Conservation (phyloP, 108 stramenopile genomes). For the Cyclotella baltica region DNA sequence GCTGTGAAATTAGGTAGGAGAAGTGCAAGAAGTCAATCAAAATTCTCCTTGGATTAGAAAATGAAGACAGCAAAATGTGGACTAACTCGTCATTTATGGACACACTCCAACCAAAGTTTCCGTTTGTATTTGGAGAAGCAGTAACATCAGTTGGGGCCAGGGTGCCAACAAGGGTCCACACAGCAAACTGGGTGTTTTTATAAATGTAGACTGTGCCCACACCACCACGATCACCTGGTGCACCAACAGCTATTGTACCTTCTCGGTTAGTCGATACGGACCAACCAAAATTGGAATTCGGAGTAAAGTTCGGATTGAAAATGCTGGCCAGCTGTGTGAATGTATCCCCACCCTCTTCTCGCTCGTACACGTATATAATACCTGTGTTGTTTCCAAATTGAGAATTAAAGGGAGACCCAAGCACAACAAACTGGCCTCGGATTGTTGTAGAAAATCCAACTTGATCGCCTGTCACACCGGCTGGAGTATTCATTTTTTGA, state of each 20-base stretch:
- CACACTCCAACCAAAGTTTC: slow-evolving; percentile 34
- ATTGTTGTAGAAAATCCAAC: slow-evolving; percentile 17
- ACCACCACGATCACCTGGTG: background rate
- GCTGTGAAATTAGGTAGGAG: background rate
- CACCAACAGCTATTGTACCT: slow-evolving; percentile 23
- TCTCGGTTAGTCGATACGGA: slow-evolving; percentile 19
- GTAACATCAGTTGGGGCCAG: slow-evolving; percentile 21
- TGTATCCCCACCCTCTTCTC: slow-evolving; percentile 12
- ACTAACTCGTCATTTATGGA: slow-evolving; percentile 10
- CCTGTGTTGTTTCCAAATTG: slow-evolving; percentile 18
- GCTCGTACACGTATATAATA: background rate
- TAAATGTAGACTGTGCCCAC: slow-evolving; percentile 18
- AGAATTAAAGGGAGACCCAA: slow-evolving; percentile 15
- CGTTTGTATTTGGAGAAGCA: background rate
- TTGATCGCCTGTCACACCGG: background rate
- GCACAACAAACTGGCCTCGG: slow-evolving; percentile 10
- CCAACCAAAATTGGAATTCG: slow-evolving; percentile 23
- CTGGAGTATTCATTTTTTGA: slow-evolving; percentile 16
- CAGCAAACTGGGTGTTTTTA: background rate
- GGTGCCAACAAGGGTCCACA: background rate
- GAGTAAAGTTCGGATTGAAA: background rate
- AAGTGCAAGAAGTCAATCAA: background rate
- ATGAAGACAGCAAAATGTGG: too few species aligned
- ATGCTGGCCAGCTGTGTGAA: background rate
- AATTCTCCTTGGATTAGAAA: too few species aligned